A percentile compares a stretch with the other conserved stretches of the same genome.
Conservation (phyloP, 768 basidiomycete species). For the Phlegmacium glaucopus region DNA sequence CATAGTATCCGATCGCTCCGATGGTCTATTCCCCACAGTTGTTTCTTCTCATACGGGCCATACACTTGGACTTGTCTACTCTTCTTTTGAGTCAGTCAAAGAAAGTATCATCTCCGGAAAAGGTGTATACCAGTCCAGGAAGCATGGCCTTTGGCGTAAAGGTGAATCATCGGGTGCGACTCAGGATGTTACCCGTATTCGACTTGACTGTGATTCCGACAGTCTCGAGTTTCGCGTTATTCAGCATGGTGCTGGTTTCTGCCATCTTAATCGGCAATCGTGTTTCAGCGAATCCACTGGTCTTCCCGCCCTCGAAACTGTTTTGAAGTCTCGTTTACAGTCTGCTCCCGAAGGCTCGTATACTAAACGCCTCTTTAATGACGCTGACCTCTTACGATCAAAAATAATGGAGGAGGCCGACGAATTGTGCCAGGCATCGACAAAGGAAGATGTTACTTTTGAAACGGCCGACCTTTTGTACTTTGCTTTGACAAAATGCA, state of each 20-base stretch:
- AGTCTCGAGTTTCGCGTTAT: constrained; percentile 87
- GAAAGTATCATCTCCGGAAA: constrained; percentile 86
- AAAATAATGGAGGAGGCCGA: constrained; percentile 99
- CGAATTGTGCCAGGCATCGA: constrained; percentile 84
- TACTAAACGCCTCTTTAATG: constrained; percentile 81
- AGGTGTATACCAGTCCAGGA: constrained; percentile 95
- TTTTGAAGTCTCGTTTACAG: constrained; percentile 64
- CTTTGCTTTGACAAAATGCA: constrained; percentile 84
- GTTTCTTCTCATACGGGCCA: constrained; percentile 78
- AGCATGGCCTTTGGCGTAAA: constrained; percentile 95
- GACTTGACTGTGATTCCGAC: constrained; percentile 90
- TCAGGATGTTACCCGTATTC: constrained; percentile 81
- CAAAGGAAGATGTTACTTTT: constrained; percentile 81
- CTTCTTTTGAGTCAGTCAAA: constrained; percentile 78
- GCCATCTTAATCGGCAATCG: constrained; percentile 81
- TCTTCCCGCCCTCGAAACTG: constrained; percentile 75
- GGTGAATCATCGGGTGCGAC: constrained; percentile 95
- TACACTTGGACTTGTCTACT: constrained; percentile 92
- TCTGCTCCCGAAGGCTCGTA: constrained; percentile 90
- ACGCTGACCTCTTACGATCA: constrained; percentile 75
- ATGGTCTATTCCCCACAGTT: constrained; percentile 91
- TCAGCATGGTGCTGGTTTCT: constrained; percentile 91
- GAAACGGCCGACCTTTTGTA: constrained; percentile 96
- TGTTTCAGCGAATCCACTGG: constrained; percentile 90
- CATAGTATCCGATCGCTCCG: constrained; percentile 79